Base-by-base conservation (phyloP, 176 grass and related monocot genomes). In the Paspalum vaginatum region DNA sequence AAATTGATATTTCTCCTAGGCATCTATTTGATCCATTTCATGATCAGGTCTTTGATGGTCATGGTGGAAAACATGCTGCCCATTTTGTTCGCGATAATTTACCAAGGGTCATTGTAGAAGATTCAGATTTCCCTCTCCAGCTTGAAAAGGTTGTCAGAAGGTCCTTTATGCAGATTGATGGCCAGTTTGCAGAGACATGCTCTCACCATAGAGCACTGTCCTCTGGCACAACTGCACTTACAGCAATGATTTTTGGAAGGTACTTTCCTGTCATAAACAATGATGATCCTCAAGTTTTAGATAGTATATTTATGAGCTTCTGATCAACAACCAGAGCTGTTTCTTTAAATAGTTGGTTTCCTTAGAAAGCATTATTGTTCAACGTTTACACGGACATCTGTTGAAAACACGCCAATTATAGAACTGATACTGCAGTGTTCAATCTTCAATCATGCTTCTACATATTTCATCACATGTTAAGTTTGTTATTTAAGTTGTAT, bases 241-340 rank as follows among this genome's bases (percentile, higher is more conserved):
- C 90, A 20, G 88, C 90, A 77, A 95, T 99, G 92, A 89, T 95
- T 73, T 88, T 91, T 43, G 96, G 96, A 88, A 94, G 96, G 96
- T 97, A 82, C 37, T 74, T 64, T 27, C 61, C 16, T 81, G 55
- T 63, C 59, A 56, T 62, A 48, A 24, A 6, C 42, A 55, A 56
- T 79, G 6, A 38, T 56, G 21, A 54, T 77, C 45, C 46, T 20
- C 24, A 26, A 55, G 17, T 70, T 24, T 70, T 62, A 32, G 47
- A 47, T 64, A 63, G 46, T 58, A 85, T 70, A 18, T 69, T 24
- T 81, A 68, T 57, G 25, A 80, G 45, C 55, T 14, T 1, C 40
- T 80, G 5, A 75, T 52, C 21, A 20, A 11, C 40, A 60, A 13
- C 53, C 68, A 68, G 32, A 72, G 8, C 5, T 65, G 21, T 52